phyloP scores from a whole-genome alignment of 176 grass and related monocot genomes.

The Triticum timopheevii region DNA sequence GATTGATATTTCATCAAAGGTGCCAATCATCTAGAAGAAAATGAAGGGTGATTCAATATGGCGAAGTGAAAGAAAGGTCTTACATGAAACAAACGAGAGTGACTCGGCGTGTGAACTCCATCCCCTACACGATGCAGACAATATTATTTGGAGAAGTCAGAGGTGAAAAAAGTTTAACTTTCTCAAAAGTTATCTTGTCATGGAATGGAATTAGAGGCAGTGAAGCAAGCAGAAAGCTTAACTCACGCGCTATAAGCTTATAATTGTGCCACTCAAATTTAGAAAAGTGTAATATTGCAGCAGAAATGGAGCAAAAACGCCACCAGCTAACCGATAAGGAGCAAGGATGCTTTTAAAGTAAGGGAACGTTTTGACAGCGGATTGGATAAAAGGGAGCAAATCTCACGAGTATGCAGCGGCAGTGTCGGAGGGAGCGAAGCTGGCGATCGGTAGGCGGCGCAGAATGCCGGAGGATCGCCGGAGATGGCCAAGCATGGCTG shows the following conservation, averaged over 20 bases:
- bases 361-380: background rate
- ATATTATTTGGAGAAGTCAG: background rate
- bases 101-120: constrained; percentile 8
- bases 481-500: constrained; percentile 37
- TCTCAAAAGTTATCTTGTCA: background rate
- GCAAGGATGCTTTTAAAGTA: background rate
- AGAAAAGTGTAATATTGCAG: background rate
- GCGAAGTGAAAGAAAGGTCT: background rate
- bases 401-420: background rate
- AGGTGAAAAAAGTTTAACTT: background rate
- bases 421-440: background rate
- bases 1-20: background rate
- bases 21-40: constrained; percentile 9
- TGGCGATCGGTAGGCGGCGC: background rate
- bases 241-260: background rate
- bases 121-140: background rate
- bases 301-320: background rate
- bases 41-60: background rate
- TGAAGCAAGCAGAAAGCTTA: background rate
- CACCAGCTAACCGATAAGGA: background rate
- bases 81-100: background rate
- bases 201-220: background rate
- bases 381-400: background rate
- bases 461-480: constrained; percentile 19
- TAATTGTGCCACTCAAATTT: background rate